These are phyloP conservation scores for Melocanna baccifera DNA, from an alignment of 176 grass and related monocot genomes.

Conservation along the genomic window DNA sequence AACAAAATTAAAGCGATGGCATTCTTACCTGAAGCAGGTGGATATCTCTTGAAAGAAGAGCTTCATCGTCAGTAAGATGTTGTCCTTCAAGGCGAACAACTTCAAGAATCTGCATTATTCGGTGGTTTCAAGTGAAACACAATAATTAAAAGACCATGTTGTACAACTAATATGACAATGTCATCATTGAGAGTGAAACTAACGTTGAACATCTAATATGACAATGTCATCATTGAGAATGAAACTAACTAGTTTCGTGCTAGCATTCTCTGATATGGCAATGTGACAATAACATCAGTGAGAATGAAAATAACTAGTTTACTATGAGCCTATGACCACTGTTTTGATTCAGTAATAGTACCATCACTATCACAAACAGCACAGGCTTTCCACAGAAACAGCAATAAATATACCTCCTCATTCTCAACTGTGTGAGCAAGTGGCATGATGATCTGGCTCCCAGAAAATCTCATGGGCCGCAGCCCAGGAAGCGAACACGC, in stretches of 20 bases:
- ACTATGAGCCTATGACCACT: neutral
- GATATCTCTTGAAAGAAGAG: conserved; percentile 66
- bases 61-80: conserved; percentile 72
- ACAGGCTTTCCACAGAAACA: neutral
- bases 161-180: neutral
- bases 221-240: neutral
- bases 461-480: conserved; percentile 75
- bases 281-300: neutral
- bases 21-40: conserved; percentile 78
- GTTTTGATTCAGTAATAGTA: neutral
- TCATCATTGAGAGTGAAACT: neutral
- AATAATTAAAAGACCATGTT: neutral
- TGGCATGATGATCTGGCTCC: conserved; percentile 83
- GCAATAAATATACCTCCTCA: conserved; percentile 64
- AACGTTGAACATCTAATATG: too few relatives aligned
- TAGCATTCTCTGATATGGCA: neutral
- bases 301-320: neutral
- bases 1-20: neutral
- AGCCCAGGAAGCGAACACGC: conserved; percentile 57
- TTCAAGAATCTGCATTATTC: conserved; percentile 80
- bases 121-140: neutral
- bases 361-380: neutral
- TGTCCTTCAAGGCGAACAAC: conserved; percentile 84
- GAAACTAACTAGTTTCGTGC: neutral
- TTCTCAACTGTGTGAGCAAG: conserved; percentile 94